Evolutionary conservation across 2,329 filamentous ascomycete species (phyloP).

Genomic region (Plectosphaerella cucumerina): DNA sequence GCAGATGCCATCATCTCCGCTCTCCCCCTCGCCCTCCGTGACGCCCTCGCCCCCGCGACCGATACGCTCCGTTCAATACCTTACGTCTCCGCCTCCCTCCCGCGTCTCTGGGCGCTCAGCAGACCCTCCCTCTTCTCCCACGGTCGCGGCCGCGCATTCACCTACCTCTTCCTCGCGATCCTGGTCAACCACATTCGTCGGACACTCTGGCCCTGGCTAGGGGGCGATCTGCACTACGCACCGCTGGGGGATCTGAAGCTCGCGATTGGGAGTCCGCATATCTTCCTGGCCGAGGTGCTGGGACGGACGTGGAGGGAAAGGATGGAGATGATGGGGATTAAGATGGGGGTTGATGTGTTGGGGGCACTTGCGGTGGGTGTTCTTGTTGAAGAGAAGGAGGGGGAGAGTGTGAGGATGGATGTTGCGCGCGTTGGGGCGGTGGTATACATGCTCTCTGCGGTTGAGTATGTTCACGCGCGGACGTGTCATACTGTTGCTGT

Average conservation of each 20-base stretch:
- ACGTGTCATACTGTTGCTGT: slow-evolving; percentile 20
- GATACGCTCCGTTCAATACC: not conserved
- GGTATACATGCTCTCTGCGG: slow-evolving; percentile 17
- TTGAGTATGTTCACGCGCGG: slow-evolving; percentile 25
- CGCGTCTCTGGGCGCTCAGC: not conserved
- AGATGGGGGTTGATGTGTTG: slow-evolving; percentile 11
- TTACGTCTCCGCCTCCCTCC: not conserved
- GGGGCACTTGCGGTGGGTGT: slow-evolving; percentile 7
- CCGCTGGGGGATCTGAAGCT: slow-evolving; percentile 30
- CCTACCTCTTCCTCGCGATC: slow-evolving; percentile 26
- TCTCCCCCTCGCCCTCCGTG: not conserved
- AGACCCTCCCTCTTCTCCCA: slow-evolving; percentile 4
- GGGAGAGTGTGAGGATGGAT: not conserved
- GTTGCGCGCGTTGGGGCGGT: slow-evolving; percentile 1
- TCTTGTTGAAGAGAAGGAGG: not conserved
- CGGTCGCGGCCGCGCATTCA: slow-evolving; percentile 18
- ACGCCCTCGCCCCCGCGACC: no score
- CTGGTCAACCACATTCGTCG: slow-evolving; percentile 34
- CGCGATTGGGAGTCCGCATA: slow-evolving; percentile 28
- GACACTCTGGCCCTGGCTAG: slow-evolving; percentile 23
- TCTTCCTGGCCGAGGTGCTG: slow-evolving; percentile 25
- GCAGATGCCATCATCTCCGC: not conserved
- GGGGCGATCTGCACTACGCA: slow-evolving; percentile 21
- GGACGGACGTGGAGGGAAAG: slow-evolving; percentile 10
- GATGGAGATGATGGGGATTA: slow-evolving; percentile 13